Conservation (phyloP, 331 rosid genomes). For the Rhamnella rubrinervis region DNA sequence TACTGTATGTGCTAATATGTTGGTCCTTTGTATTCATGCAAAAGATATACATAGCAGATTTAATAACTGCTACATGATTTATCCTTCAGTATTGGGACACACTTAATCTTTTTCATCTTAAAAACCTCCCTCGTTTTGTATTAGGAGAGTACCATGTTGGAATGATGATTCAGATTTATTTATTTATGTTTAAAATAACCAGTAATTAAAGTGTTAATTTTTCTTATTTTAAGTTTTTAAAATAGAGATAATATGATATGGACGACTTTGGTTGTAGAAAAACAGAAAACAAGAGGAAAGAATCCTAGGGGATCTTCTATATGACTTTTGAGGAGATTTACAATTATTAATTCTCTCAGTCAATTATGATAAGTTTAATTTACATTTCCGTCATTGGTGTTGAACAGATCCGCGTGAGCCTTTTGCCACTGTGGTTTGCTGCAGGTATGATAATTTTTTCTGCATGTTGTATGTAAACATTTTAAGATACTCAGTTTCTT, state of each 20-base stretch:
- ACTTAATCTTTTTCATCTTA: background rate
- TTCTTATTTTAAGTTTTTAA: background rate
- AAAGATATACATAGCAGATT: background rate
- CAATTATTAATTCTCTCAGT: background rate
- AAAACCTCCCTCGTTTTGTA: background rate
- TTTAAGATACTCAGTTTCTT: slow-evolving; percentile 31
- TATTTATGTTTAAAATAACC: background rate
- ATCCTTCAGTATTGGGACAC: background rate
- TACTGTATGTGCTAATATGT: background rate
- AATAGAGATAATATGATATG: too few relatives aligned
- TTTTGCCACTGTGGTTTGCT: slow-evolving; percentile 82
- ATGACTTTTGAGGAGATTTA: background rate
- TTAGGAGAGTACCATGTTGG: background rate
- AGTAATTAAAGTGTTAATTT: background rate
- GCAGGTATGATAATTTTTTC: slow-evolving; percentile 52
- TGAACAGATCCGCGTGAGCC: slow-evolving; percentile 64
- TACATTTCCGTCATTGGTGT: slow-evolving; percentile 28
- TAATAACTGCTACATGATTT: background rate
- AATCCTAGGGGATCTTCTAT: background rate
- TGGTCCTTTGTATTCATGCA: background rate
- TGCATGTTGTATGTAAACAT: slow-evolving; percentile 23
- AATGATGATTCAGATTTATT: background rate
- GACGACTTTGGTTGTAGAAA: background rate
- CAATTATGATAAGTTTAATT: background rate
- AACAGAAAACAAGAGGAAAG: background rate